These are phyloP conservation scores for Crucibulum laeve DNA, from an alignment of 768 basidiomycete genomes.

Conservation along the genomic window DNA sequence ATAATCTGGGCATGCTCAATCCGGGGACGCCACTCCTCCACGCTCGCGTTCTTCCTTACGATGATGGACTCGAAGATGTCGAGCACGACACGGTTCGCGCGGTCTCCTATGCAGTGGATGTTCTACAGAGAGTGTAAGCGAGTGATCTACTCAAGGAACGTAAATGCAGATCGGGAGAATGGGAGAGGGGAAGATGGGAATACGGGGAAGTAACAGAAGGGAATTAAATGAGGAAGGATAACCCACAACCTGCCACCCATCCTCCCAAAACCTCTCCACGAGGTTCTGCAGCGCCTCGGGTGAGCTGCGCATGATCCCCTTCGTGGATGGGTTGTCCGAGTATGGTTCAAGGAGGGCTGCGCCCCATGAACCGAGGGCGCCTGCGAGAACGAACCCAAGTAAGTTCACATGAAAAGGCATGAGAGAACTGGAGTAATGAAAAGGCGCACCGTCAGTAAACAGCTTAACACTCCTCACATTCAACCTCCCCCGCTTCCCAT, in stretches of 20 bases:
- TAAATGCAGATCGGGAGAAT: background rate
- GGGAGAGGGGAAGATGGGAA: background rate
- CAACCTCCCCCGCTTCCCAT: conserved; percentile 50
- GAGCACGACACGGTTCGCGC: conserved; percentile 78
- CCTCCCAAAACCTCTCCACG: conserved; percentile 60
- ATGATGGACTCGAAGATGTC: conserved; percentile 77
- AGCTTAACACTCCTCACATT: conserved; percentile 69
- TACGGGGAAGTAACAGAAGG: background rate
- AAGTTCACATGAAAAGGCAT: background rate
- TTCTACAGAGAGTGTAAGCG: conserved; percentile 49
- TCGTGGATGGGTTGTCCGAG: conserved; percentile 67
- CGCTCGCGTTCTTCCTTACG: conserved; percentile 27
- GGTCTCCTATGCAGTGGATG: conserved; percentile 85
- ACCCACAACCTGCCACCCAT: conserved; percentile 83
- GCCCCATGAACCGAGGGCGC: conserved; percentile 90
- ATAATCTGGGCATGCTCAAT: conserved; percentile 95
- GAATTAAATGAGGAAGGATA: conserved; percentile 2
- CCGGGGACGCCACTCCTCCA: conserved; percentile 59
- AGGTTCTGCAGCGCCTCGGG: conserved; percentile 49
- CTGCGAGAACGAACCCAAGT: conserved; percentile 23
- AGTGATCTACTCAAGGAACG: background rate
- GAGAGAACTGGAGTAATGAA: background rate
- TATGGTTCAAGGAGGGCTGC: conserved; percentile 76
- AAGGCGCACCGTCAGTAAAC: conserved; percentile 61
- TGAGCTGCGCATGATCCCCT: conserved; percentile 63